phyloP scores from a whole-genome alignment of 2,329 filamentous ascomycete species.

The Trichoderma guizhouense region DNA sequence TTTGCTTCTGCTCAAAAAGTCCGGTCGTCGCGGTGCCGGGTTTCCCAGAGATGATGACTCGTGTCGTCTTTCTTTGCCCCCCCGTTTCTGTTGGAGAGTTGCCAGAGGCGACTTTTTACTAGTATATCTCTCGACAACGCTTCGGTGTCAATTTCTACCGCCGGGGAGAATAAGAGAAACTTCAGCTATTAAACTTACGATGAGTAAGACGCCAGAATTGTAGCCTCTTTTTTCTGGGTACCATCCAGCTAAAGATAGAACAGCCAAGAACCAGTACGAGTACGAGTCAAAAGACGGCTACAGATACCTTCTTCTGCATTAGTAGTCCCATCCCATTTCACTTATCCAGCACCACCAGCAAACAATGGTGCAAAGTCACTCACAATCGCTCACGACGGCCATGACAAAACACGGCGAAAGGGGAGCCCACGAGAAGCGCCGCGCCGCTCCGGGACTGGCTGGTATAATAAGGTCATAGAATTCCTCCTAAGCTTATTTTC shows the following conservation, averaged over 20 bases:
- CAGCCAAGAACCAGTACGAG: background rate
- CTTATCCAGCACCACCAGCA: background rate
- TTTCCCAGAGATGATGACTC: background rate
- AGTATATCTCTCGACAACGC: background rate
- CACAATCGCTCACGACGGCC: background rate
- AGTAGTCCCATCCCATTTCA: background rate
- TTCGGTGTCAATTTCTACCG: constrained; percentile 7
- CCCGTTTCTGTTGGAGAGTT: background rate
- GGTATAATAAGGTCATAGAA: constrained; percentile 17
- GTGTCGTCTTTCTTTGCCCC: background rate
- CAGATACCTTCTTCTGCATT: background rate
- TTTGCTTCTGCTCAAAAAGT: background rate
- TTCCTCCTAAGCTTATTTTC: constrained; percentile 20
- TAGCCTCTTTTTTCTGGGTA: background rate
- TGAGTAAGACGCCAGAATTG: background rate
- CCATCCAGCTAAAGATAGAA: background rate
- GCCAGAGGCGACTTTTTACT: background rate
- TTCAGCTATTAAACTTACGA: background rate
- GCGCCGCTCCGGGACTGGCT: background rate
- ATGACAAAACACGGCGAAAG: background rate
- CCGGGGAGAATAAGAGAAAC: background rate
- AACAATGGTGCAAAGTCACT: background rate
- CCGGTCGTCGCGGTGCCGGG: constrained; percentile 4
- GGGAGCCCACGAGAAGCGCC: background rate
- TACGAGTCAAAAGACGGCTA: background rate